Base-by-base conservation (phyloP, 768 basidiomycete species). In the Boletus subparvulus region DNA sequence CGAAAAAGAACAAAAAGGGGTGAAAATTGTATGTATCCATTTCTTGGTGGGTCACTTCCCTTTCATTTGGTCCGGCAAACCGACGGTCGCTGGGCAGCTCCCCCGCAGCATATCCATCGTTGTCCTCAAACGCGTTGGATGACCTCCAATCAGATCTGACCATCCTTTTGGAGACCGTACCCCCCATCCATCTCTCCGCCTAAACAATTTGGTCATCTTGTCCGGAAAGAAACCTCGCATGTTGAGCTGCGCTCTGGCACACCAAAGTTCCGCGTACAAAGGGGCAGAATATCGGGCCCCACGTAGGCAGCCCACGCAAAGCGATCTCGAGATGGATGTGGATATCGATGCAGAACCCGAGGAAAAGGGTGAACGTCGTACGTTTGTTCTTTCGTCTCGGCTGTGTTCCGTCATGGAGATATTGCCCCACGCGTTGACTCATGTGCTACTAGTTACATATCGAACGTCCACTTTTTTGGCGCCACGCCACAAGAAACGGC, bases 191-290 rank as follows among this genome's bases (percentile, higher is more conserved):
- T 83, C 88, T 1, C 73, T 90, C 16, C 84, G 83, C 47, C 90
- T 90, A 0, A 60, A 66, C 6, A 90, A 90, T 63, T 80, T 94
- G 53, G 65, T 61, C 24, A 86, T 87, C 55, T 69, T 89, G 0
- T 78, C 78, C 1, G 71, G 75, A 0, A 81, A 81, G 68, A 92
- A 87, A 66, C 75, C 84, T 94, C 73, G 89, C 88, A 0, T 83
- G 86, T 2, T 81, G 88, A 14, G 86, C 88, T 1, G 92, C 90
- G 0, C 72, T 95, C 14, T 91, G 87, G 81, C 88, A 92, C 55
- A 86, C 89, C 17, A 86, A 83, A 51, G 86, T 94, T 0, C 92
- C 92, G 7, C 74, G 81, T 32, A 95, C 92, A 46, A 77, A 83
- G 21, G 21, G 21, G 21, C 21, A 21, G 21, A 21, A 21, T 21